These are phyloP conservation scores for Diplotaxis tenuifolia DNA, from an alignment of 345 rosid species.

Conservation along the genomic window DNA sequence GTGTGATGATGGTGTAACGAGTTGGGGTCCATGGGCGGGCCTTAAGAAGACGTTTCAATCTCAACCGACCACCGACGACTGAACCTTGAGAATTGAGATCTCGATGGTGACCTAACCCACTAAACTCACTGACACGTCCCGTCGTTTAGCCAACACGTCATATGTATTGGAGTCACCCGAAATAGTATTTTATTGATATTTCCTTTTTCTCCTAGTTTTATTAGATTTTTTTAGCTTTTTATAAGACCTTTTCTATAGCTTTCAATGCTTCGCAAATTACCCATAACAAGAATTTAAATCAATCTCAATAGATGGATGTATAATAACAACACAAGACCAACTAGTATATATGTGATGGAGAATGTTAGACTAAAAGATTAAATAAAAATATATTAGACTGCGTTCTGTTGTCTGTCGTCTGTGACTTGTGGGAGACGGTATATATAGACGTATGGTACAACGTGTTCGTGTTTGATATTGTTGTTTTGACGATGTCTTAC, in stretches of 20 bases:
- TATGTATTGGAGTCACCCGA: slow-evolving; percentile 9
- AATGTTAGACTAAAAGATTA: background rate
- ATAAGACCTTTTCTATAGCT: background rate
- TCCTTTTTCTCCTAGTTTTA: background rate
- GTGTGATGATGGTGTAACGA: slow-evolving; percentile 18
- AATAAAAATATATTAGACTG: no score
- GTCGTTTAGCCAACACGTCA: slow-evolving; percentile 16
- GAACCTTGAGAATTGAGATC: slow-evolving; percentile 27
- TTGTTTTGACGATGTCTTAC: background rate
- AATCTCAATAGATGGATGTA: background rate
- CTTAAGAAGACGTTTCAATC: slow-evolving; percentile 28
- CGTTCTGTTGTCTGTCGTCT: background rate
- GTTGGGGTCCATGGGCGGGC: slow-evolving; percentile 37
- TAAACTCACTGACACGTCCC: slow-evolving; percentile 22
- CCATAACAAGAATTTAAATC: background rate
- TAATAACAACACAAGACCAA: no score
- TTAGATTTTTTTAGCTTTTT: background rate
- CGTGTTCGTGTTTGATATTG: background rate
- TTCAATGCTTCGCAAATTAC: background rate
- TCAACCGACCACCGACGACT: slow-evolving; percentile 34
- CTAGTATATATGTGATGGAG: background rate
- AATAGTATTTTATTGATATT: slow-evolving; percentile 17
- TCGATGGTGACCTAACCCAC: slow-evolving; percentile 24
- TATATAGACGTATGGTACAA: background rate
- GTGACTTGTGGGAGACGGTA: background rate